Evolutionary conservation across 2,329 filamentous ascomycete species (phyloP), one percentile per base, ranked within the genome.

Genomic region (Akanthomyces uredinophilus): DNA sequence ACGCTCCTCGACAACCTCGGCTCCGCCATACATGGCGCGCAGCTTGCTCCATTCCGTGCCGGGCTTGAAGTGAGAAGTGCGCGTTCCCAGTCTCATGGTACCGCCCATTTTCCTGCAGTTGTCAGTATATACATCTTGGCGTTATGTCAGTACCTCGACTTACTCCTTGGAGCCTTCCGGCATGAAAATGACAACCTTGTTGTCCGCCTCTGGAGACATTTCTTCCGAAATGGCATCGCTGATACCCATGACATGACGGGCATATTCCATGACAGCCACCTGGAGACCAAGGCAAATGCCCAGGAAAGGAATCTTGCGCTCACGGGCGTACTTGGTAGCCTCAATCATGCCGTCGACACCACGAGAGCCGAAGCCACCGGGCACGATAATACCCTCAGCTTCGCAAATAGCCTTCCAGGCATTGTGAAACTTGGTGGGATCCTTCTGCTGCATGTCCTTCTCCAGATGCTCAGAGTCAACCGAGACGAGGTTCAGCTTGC

Each of bases 271-370:
- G 52, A 96, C 92, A 22, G 94, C 92, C 52, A 96, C 84, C 74
- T 98, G 95, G 87, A 96, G 92, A 62, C 92, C 92, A 24, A 97
- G 80, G 73, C 94, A 97, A 65, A 98, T 89, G 63, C 95, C 95
- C 1, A 98, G 82, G 77, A 89, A 97, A 1, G 92, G 92, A 4
- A 85, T 85, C 65, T 89, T 87, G 69, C 92, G 87, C 67, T 89
- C 88, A 61, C 95, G 87, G 1, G 94, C 93, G 88, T 90, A 97
- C 66, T 87, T 88, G n/a, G 90, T 89, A 3, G 89, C 90, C 61
- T 86, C 80, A 70, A 98, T 88, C 92, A 98, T 98, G 65, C 95
- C 95, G 72, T 94, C 88, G 0, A 87, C 92, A 63, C 92, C 94
- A 68, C 95, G 83, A 43, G 81, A 77, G 53, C 94, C 94, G 68